phyloP scores from a whole-genome alignment of 1,284 basidiomycete genomes.

The Fomitiporia mediterranea region DNA sequence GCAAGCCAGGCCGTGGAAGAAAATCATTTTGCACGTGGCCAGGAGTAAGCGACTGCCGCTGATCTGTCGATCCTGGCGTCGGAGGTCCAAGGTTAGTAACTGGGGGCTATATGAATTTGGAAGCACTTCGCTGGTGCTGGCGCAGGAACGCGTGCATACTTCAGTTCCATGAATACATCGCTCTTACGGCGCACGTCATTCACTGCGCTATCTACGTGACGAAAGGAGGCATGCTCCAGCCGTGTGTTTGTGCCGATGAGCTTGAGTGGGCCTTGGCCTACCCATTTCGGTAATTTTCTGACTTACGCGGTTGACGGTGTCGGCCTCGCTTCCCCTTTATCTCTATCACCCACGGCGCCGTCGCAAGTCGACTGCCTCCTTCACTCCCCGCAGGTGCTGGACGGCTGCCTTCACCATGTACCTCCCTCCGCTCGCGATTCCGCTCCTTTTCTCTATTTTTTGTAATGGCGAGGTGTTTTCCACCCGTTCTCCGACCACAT shows the following conservation, averaged over 20 bases:
- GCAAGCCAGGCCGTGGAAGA: no score
- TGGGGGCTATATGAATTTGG: neutral
- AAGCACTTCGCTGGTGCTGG: neutral
- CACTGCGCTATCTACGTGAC: neutral
- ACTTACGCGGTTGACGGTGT: neutral
- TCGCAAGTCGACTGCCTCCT: neutral
- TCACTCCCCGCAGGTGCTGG: neutral
- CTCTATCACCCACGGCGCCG: neutral
- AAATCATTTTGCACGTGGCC: no score
- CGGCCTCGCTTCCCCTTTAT: neutral
- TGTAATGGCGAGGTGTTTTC: slow-evolving; percentile 1
- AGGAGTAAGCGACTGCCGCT: no score
- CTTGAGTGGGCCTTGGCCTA: neutral
- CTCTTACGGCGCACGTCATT: neutral
- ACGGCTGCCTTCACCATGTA: slow-evolving; percentile 1
- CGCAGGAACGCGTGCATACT: neutral
- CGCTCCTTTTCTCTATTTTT: slow-evolving; percentile 9
- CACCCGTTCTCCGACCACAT: neutral
- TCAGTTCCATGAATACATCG: neutral
- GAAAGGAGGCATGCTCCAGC: neutral
- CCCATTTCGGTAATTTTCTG: neutral
- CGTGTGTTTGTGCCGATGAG: neutral
- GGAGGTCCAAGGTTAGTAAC: neutral
- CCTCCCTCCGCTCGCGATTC: neutral
- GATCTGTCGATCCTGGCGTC: neutral